Base-by-base conservation (phyloP, 495 filamentous ascomycete genomes). In the Arthonia radiata region DNA sequence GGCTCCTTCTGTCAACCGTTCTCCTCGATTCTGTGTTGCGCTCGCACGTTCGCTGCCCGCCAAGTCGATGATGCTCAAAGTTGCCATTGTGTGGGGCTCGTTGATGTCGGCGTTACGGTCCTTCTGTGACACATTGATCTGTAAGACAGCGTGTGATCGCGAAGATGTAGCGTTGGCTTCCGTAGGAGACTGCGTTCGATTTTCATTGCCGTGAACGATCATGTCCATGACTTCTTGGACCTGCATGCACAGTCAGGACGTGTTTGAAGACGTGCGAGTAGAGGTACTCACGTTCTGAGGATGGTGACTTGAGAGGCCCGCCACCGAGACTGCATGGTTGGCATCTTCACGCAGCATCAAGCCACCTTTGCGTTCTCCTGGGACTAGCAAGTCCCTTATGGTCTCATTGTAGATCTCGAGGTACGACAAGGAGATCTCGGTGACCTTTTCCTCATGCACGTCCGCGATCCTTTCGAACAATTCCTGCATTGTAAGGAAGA, bases 331-430 rank as follows among this genome's bases (percentile, higher is more conserved):
- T 9, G 75, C 70, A 47, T 92, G 79, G 46, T 94, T 77, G 8
- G 68, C 67, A 49, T 99, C 86, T 52, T 99, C 86, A 17, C 86
- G 76, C 11, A 99, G 62, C 70, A 89, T 90, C 37, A 99, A 48
- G 10, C 77, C 76, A 33, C 66, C 61, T 47, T 92, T 94, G 45
- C 70, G 74, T 17, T 72, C 77, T 15, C 77, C 75, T 3, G 77
- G 73, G 12, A 90, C 71, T 7, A 99, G 61, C 37, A 99, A 52
- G 47, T 99, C 86, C 22, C 86, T 74, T 33, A 99, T 99, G 0
- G 83, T 94, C 48, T 99, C 86, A 42, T 99, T 99, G 56, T 99
- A 99, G 25, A 99, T 99, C 43, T 99, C 86, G 10, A 99, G 63
- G 46, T 94, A 99, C 0, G 82, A 93, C 7, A 99, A 67, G 0